phyloP scores from a whole-genome alignment of 257 asterid genomes.

The Capsicum chinense region DNA sequence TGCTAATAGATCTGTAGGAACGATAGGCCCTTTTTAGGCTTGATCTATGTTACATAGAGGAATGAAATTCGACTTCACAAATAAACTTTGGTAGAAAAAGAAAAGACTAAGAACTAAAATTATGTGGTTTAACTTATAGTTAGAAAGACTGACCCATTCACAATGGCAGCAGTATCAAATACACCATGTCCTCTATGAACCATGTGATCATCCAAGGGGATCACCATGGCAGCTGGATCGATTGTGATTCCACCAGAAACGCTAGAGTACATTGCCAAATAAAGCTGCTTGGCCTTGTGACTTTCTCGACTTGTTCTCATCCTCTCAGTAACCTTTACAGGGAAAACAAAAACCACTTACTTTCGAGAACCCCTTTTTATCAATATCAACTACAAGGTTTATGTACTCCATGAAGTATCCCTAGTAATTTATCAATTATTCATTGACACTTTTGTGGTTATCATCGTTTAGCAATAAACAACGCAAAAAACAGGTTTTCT shows the following conservation, averaged over 20 bases:
- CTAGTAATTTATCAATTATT: background rate
- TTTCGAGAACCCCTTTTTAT: background rate
- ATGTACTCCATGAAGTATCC: background rate
- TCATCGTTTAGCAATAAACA: background rate
- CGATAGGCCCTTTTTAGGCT: background rate
- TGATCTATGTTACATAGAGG: background rate
- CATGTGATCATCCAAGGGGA: constrained; percentile 96
- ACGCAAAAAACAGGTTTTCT: background rate
- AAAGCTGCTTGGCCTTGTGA: constrained; percentile 64
- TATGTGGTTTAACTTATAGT: background rate
- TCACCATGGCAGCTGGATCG: constrained; percentile 86
- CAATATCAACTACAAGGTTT: background rate
- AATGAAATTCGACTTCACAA: background rate
- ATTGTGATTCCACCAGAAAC: constrained; percentile 83
- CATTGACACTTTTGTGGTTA: background rate
- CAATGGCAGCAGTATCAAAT: constrained; percentile 85
- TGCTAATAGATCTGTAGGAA: background rate
- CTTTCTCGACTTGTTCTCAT: constrained; percentile 51
- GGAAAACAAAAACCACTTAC: background rate
- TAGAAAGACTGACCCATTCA: constrained; percentile 69
- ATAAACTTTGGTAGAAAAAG: background rate
- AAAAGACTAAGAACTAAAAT: background rate
- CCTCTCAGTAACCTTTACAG: constrained; percentile 70
- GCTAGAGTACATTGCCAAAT: constrained; percentile 90
- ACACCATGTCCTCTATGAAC: constrained; percentile 98